Evolutionary conservation across 352 stramenopile genomes (phyloP).

Genomic region (Globisporangium alternatum): DNA sequence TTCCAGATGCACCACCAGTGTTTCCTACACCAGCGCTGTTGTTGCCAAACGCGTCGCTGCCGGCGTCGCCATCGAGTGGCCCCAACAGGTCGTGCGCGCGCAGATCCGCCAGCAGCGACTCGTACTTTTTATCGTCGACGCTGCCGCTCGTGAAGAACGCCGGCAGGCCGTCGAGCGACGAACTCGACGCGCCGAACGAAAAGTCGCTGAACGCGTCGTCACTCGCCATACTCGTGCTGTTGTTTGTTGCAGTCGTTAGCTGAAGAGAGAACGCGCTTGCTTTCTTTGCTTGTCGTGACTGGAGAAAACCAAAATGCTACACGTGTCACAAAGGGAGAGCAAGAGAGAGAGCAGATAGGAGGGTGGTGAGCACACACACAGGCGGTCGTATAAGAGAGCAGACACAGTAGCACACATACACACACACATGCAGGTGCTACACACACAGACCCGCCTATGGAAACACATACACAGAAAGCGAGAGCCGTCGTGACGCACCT

Average conservation of each 20-base stretch:
- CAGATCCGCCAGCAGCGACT: slow-evolving; percentile 80
- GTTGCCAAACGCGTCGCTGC: slow-evolving; percentile 10
- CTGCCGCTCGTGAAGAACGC: slow-evolving; percentile 79
- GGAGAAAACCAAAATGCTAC: background rate
- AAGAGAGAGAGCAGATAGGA: background rate
- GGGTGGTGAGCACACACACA: background rate
- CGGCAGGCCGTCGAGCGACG: slow-evolving; percentile 50
- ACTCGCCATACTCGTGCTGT: slow-evolving; percentile 28
- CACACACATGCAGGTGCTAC: background rate
- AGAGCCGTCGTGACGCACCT: background rate
- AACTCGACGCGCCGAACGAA: slow-evolving; percentile 10
- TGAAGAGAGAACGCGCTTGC: background rate
- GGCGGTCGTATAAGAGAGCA: background rate
- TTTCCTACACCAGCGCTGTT: slow-evolving; percentile 9
- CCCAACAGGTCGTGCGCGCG: slow-evolving; percentile 80
- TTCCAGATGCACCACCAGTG: slow-evolving; percentile 21
- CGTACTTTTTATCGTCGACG: slow-evolving; percentile 87
- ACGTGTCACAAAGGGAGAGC: background rate
- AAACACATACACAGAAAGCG: background rate
- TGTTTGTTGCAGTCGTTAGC: background rate
- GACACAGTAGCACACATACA: background rate
- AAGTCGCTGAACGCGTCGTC: slow-evolving; percentile 25
- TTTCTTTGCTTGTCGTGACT: background rate
- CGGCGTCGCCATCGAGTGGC: slow-evolving; percentile 39
- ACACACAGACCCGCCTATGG: background rate